Percentiles rank a stretch among this genome's conserved stretches.
phyloP scores from a whole-genome alignment of 768 basidiomycete genomes.

The Mycena albidolilacea region DNA sequence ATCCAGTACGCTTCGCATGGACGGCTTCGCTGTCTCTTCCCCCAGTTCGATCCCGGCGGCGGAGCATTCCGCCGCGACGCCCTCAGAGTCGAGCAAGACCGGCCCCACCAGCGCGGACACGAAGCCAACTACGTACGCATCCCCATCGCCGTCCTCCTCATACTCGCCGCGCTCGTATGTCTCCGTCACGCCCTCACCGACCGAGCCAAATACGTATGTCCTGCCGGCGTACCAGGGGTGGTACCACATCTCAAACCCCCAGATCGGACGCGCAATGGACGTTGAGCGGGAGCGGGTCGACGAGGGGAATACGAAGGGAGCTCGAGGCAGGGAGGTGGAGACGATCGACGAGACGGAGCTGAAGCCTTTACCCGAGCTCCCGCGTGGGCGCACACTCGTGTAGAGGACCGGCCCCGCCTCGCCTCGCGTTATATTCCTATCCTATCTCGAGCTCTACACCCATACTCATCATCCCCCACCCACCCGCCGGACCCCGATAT shows the following conservation, averaged over 20 bases:
- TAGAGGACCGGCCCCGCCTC: background rate
- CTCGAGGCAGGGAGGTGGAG: background rate
- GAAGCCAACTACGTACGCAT: background rate
- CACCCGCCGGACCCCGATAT: too few relatives aligned
- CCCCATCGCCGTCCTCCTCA: constrained; percentile 37
- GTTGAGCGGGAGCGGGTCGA: too few relatives aligned
- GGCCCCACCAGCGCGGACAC: background rate
- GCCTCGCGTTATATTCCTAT: too few relatives aligned
- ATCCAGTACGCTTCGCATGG: too few relatives aligned
- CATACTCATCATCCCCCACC: too few relatives aligned
- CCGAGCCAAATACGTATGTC: background rate
- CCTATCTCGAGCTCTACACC: too few relatives aligned
- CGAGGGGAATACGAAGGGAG: too few relatives aligned
- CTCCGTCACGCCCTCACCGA: background rate
- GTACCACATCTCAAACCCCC: constrained; percentile 11
- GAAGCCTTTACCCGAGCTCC: constrained; percentile 2
- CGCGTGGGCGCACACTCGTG: background rate
- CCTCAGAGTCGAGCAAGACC: background rate
- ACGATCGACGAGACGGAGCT: background rate
- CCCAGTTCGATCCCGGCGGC: too few relatives aligned
- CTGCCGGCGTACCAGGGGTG: constrained; percentile 20
- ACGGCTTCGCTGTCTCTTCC: too few relatives aligned
- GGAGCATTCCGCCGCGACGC: too few relatives aligned
- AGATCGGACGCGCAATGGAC: background rate
- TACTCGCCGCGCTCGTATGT: background rate